These are phyloP conservation scores for Cyclocybe cylindracea DNA, from an alignment of 768 basidiomycete species.

Conservation along the genomic window DNA sequence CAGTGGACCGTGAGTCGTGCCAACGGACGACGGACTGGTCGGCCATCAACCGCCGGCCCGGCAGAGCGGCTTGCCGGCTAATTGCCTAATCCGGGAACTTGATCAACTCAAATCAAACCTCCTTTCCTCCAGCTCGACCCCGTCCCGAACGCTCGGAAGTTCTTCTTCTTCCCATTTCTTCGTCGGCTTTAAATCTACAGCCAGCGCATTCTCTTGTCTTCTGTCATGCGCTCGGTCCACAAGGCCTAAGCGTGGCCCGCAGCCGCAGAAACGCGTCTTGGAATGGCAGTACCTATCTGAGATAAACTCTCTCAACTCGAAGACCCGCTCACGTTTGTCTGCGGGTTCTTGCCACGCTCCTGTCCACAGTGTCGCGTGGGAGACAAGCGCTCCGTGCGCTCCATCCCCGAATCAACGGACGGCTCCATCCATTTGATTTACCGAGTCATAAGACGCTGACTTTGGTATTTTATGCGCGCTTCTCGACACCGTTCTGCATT, in stretches of 20 bases:
- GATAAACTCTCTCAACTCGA: background rate
- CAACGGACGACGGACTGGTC: background rate
- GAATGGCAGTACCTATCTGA: background rate
- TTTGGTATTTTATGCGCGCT: constrained; percentile 11
- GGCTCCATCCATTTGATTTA: constrained; percentile 15
- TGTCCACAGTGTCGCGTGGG: constrained; percentile 15
- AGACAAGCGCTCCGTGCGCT: constrained; percentile 1
- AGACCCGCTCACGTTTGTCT: constrained; percentile 1
- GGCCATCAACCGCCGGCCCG: background rate
- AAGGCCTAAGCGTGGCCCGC: constrained; percentile 1
- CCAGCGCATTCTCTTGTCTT: constrained; percentile 1
- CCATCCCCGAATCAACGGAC: constrained; percentile 23
- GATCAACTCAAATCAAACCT: background rate
- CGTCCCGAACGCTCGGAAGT: constrained; percentile 17
- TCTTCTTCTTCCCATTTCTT: constrained; percentile 3
- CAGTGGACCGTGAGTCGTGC: background rate
- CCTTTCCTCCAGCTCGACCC: background rate
- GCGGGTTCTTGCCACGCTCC: constrained; percentile 11
- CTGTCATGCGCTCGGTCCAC: background rate
- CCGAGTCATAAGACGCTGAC: constrained; percentile 14
- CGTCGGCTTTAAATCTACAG: constrained; percentile 5
- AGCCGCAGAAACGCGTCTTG: background rate
- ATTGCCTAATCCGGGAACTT: constrained; percentile 5
- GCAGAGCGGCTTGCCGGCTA: constrained; percentile 2
- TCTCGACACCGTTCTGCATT: constrained; percentile 14